Evolutionary conservation across 163 green algal genomes (phyloP), one percentile per base, ranked within the genome.

Genomic region (Scenedesmus sp.): DNA sequence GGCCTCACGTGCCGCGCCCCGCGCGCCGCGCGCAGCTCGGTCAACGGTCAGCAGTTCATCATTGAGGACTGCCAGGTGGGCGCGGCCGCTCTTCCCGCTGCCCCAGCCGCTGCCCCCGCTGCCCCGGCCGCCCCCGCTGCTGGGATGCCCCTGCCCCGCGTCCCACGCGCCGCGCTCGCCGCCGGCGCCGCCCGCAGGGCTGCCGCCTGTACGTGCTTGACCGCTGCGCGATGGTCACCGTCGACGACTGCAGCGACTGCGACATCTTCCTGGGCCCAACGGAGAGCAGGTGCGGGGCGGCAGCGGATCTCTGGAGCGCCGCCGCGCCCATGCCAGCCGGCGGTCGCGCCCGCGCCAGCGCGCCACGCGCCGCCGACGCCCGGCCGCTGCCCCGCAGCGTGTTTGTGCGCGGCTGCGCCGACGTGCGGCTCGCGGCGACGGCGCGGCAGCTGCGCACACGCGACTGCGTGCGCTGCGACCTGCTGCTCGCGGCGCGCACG

Each of bases 171-270:
- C 26, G 17, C 24, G 0, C 17, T 53, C 2, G 22, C 36, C 28
- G 36, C 7, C 56, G 2, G 18, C 51, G 39, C 26, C 14, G 1
- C 33, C 33, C 60, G 39, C 86, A 93, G 87, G 83, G 88, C 67
- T 93, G 90, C 70, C 80, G 87, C 53, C 73, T 94, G 50, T 91
- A 87, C 69, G 31, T 94, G 22, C 60, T 94, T 28, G 90, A 94
- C 62, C 20, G 63, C 14, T 89, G 78, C 51, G 87, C 75, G 1
- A 75, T 83, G 54, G 86, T 94, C 44, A 93, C 82, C 0, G 82
- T 94, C 22, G 90, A 94, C 48, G 89, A 92, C 54, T 92, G 88
- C 82, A 87, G 82, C 11, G 72, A 89, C 71, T 93, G 89, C 82
- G 60, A 75, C 22, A 86, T 94, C n/a, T 89, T 91, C 75, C 71